These are phyloP conservation scores for Cocos nucifera DNA, from an alignment of 176 grass and related monocot species.

Conservation along the genomic window DNA sequence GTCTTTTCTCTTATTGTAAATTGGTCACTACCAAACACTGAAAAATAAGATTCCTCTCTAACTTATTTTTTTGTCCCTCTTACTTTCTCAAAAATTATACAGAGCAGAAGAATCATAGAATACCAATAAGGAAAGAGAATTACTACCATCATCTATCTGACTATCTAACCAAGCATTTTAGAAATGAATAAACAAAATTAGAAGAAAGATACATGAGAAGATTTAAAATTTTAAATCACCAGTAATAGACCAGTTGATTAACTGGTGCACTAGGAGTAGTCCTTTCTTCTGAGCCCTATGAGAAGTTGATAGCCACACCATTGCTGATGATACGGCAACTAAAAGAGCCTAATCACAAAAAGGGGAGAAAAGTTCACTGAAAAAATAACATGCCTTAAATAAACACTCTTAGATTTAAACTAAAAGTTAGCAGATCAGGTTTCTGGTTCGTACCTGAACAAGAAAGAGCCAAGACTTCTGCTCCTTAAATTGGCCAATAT, in stretches of 20 bases:
- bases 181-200: slow-evolving; percentile 6
- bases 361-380: neutral
- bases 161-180: neutral
- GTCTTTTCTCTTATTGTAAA: too few species aligned
- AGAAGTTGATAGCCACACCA: slow-evolving; percentile 86
- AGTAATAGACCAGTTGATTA: slow-evolving; percentile 78
- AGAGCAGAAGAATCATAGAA: too few species aligned
- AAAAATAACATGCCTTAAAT: too few species aligned
- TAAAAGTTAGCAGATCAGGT: slow-evolving; percentile 3
- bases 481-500: slow-evolving; percentile 55
- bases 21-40: too few species aligned
- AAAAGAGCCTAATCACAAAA: slow-evolving; percentile 50
- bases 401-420: slow-evolving; percentile 8
- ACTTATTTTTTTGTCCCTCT: too few species aligned
- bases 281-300: slow-evolving; percentile 69
- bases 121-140: too few species aligned
- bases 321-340: slow-evolving; percentile 67
- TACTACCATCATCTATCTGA: too few species aligned
- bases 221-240: slow-evolving; percentile 33
- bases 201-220: slow-evolving; percentile 14
- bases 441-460: slow-evolving; percentile 46
- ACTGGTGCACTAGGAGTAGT: slow-evolving; percentile 65
- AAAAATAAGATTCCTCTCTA: too few species aligned
- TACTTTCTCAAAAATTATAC: too few species aligned
- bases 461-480: slow-evolving; percentile 40